These are phyloP conservation scores for Carex littledalei DNA, from an alignment of 176 grass and related monocot species.

Conservation along the genomic window DNA sequence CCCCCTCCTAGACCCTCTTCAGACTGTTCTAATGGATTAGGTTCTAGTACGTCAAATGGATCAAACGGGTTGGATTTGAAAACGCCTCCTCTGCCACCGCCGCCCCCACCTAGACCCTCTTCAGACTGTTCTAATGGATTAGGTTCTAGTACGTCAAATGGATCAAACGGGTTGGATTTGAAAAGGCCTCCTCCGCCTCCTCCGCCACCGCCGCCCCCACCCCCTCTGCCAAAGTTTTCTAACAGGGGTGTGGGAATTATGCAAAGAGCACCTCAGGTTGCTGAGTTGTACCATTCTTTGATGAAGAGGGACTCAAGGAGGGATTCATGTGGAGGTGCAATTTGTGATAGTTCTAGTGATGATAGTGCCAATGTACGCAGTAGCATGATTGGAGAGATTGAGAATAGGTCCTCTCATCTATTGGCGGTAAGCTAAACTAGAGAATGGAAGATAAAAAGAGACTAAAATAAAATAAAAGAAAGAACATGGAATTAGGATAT, in stretches of 20 bases:
- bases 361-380: constrained; percentile 69
- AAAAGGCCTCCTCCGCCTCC: constrained; percentile 18
- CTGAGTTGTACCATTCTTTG: constrained; percentile 97
- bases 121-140: constrained; percentile 25
- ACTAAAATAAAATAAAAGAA: neutral
- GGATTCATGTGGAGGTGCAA: constrained; percentile 66
- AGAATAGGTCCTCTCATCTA: constrained; percentile 93
- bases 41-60: constrained; percentile 46
- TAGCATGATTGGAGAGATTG: constrained; percentile 99
- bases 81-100: constrained; percentile 38
- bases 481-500: neutral
- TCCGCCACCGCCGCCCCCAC: constrained; percentile 61
- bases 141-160: constrained; percentile 44
- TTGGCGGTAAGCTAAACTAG: constrained; percentile 59
- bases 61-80: constrained; percentile 16
- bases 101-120: constrained; percentile 89
- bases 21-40: constrained; percentile 5
- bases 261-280: constrained; percentile 95
- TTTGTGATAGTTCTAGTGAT: constrained; percentile 68
- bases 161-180: constrained; percentile 14
- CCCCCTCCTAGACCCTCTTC: constrained; percentile 96
- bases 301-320: constrained; percentile 95
- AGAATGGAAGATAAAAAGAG: neutral
- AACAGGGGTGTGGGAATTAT: constrained; percentile 58
- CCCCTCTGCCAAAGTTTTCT: constrained; percentile 68